Base-by-base conservation (phyloP, 805 yeast genomes). In the Clavispora carvajalis region DNA sequence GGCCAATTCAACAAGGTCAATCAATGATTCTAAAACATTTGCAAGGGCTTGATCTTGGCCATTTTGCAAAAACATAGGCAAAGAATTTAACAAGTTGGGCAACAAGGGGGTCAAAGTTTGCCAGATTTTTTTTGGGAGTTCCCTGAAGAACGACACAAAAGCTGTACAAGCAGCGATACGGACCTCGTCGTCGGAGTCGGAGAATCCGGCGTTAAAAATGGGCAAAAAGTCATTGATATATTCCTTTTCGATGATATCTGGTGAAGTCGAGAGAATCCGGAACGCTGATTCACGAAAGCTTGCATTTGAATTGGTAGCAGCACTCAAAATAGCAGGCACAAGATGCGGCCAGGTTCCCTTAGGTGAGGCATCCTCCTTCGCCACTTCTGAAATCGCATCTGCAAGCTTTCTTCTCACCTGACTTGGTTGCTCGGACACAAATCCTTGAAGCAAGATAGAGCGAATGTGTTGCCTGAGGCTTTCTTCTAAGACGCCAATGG, bases 311-410 rank as follows among this genome's bases (percentile, higher is more conserved):
- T 58, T 60, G 39, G 71, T 67, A 15, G 81, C 66, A 9, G 93
- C 88, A 51, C 76, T 78, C 46, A 87, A 76, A 29, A 91, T 68
- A 0, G 88, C 79, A 38, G 85, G 88, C 28, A 89, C 64, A 36
- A 85, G 74, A 31, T 86, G 90, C 12, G 82, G 77, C 99, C 99
- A 91, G 4, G 69, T 61, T 4, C 72, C 73, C 17, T 69, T 70
- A 15, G 67, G 71, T 3, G 67, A 53, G 11, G 77, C 81, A 43
- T 79, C 83, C 35, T 70, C 74, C 53, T 82, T 80, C 2, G 96
- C 95, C 34, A 91, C 78, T 63, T 90, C 98, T 1, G 97, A 86
- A 36, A 93, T 83, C 7, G 95, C 95, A 68, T 93, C 99, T 2
- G 96, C 82, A 36, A 93, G 68, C 58, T 91, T 93, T 62, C 91